A percentile compares a stretch with the other conserved stretches of the same genome.
These are phyloP conservation scores for Naumovozyma dairenensis DNA, from an alignment of 805 yeast species.

Conservation along the genomic window DNA sequence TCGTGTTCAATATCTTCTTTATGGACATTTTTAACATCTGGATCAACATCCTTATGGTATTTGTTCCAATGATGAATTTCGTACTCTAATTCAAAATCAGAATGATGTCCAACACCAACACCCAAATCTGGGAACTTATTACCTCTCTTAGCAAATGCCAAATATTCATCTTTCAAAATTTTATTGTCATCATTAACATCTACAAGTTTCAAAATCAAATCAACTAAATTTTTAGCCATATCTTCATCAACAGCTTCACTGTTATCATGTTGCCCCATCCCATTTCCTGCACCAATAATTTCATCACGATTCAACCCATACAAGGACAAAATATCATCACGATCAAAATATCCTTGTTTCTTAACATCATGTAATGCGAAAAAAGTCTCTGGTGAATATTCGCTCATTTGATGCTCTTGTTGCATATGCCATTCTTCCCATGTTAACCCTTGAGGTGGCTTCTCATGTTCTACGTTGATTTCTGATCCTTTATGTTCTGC, in stretches of 20 bases:
- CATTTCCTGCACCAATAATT: conserved; percentile 81
- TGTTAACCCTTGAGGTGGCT: conserved; percentile 42
- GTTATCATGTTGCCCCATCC: conserved; percentile 72
- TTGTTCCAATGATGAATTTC: conserved; percentile 92
- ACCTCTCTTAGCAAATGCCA: conserved; percentile 47
- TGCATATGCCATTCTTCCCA: conserved; percentile 92
- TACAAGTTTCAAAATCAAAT: conserved; percentile 45
- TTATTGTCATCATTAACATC: conserved; percentile 60
- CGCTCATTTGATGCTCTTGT: conserved; percentile 72
- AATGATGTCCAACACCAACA: conserved; percentile 88
- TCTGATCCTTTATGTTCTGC: conserved; percentile 9
- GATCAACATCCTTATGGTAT: conserved; percentile 67
- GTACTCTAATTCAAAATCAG: conserved; percentile 86
- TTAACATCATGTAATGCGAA: conserved; percentile 72
- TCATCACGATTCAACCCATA: conserved; percentile 70
- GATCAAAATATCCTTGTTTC: conserved; percentile 45
- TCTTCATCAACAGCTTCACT: conserved; percentile 49
- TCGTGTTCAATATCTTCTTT: conserved; percentile 87
- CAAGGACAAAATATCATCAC: conserved; percentile 59
- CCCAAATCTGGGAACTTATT: conserved; percentile 85
- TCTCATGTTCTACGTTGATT: conserved; percentile 28
- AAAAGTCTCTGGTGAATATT: conserved; percentile 63
- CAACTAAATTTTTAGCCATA: conserved; percentile 44
- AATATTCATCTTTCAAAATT: conserved; percentile 62
- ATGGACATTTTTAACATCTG: conserved; percentile 70